Conservation (phyloP, 495 filamentous ascomycete species). For the Sporormia fimetaria region DNA sequence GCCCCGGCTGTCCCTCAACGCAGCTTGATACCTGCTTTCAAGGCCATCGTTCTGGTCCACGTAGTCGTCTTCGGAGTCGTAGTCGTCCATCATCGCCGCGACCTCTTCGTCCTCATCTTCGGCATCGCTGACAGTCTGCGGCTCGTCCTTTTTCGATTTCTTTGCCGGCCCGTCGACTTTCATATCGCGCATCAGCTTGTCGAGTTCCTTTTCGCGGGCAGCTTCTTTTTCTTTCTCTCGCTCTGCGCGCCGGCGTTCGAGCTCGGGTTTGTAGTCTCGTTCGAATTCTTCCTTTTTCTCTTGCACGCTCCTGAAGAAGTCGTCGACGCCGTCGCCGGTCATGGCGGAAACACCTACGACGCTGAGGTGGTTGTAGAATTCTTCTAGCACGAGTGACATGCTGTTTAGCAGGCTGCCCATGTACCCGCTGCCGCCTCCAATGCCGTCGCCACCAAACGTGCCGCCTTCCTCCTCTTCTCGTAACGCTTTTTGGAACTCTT, state of each 20-base stretch:
- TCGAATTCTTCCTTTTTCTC: slow-evolving; percentile 84
- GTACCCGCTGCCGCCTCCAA: slow-evolving; percentile 73
- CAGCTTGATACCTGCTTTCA: slow-evolving; percentile 48
- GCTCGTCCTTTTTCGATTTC: slow-evolving; percentile 35
- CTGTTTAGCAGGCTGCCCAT: slow-evolving; percentile 94
- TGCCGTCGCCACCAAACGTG: slow-evolving; percentile 63
- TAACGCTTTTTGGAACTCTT: slow-evolving; percentile 83
- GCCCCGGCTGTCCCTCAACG: slow-evolving; percentile 38
- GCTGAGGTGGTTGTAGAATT: slow-evolving; percentile 89
- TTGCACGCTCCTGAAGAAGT: slow-evolving; percentile 81
- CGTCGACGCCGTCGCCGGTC: slow-evolving; percentile 81
- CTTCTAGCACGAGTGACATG: slow-evolving; percentile 95
- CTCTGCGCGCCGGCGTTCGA: slow-evolving; percentile 65
- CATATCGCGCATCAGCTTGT: slow-evolving; percentile 93
- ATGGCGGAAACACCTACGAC: slow-evolving; percentile 89
- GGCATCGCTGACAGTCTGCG: slow-evolving; percentile 48
- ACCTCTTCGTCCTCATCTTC: slow-evolving; percentile 44
- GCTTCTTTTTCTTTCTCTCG: slow-evolving; percentile 60
- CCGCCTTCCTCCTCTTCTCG: slow-evolving; percentile 65
- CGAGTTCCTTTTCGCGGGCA: slow-evolving; percentile 65
- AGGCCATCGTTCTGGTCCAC: slow-evolving; percentile 36
- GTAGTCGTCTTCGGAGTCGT: slow-evolving; percentile 36
- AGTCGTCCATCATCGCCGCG: slow-evolving; percentile 19
- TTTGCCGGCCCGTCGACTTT: slow-evolving; percentile 46
- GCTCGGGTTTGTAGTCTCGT: slow-evolving; percentile 81